phyloP scores from a whole-genome alignment of 116 monocot species.

The Posidonia oceanica region DNA sequence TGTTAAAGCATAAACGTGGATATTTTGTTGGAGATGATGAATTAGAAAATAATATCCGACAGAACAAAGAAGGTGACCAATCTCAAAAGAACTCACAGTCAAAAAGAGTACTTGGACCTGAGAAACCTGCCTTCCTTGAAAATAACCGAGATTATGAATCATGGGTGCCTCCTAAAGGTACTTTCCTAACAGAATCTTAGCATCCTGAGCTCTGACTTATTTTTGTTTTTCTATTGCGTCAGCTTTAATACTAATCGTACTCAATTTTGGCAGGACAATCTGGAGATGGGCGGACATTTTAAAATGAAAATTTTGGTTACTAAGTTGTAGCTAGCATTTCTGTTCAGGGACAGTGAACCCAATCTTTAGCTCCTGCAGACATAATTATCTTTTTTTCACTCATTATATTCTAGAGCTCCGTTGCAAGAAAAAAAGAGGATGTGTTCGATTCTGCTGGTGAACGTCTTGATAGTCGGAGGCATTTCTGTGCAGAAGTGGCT shows the following conservation, averaged over 20 bases:
- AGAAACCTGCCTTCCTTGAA: conserved; percentile 67
- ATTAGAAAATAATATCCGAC: conserved; percentile 2
- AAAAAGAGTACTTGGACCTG: conserved; percentile 73
- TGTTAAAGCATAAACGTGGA: conserved; percentile 77
- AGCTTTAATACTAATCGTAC: neutral
- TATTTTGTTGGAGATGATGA: conserved; percentile 47
- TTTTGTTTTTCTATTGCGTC: neutral
- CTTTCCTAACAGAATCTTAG: neutral
- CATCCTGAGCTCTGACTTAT: neutral
- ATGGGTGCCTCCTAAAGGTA: conserved; percentile 98
- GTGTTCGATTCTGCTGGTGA: too few relatives aligned
- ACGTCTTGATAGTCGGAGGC: too few relatives aligned
- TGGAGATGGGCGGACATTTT: conserved; percentile 82
- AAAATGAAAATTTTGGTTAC: conserved; percentile 91
- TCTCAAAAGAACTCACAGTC: conserved; percentile 18
- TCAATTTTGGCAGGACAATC: conserved; percentile 67
- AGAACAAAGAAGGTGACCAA: conserved; percentile 1
- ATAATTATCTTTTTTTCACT: neutral
- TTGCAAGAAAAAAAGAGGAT: too few relatives aligned
- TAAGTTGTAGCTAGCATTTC: conserved; percentile 8
- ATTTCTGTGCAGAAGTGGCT: too few relatives aligned
- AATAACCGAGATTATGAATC: conserved; percentile 46
- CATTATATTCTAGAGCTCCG: neutral
- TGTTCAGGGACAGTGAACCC: neutral
- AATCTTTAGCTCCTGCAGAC: too few relatives aligned